Conservation (phyloP, 192 early-diverging fungal species). For the Linnemannia zychae region DNA sequence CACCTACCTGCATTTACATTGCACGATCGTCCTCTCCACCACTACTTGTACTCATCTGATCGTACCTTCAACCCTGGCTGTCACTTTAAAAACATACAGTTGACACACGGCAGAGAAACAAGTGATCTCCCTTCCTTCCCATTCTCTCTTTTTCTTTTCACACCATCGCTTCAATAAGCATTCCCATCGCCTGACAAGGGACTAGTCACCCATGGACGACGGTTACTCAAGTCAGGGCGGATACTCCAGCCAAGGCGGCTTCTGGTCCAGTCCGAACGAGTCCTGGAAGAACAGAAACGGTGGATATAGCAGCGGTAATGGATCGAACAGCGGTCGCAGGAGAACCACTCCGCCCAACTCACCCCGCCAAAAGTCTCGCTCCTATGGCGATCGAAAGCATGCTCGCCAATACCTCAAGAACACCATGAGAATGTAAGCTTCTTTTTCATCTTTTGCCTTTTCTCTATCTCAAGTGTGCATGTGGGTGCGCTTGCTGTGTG, state of each 20-base stretch:
- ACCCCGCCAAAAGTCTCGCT: constrained; percentile 37
- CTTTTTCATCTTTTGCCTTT: neutral
- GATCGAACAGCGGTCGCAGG: constrained; percentile 23
- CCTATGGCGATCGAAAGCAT: constrained; percentile 46
- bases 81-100: neutral
- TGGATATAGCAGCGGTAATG: constrained; percentile 36
- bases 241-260: constrained; percentile 48
- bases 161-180: neutral
- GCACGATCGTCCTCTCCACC: neutral
- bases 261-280: constrained; percentile 47
- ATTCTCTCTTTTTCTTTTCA: neutral
- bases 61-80: neutral
- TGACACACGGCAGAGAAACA: neutral
- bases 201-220: constrained; percentile 52
- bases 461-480: neutral
- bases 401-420: constrained; percentile 55
- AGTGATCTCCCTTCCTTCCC: neutral
- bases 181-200: constrained; percentile 6
- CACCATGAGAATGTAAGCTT: constrained; percentile 42
- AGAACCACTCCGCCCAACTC: constrained; percentile 40
- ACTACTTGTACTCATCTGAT: neutral
- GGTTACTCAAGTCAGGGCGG: constrained; percentile 55
- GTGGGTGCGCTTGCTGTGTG: neutral
- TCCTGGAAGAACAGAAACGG: constrained; percentile 11
- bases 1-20: neutral